Evolutionary conservation across 148 eudicot genomes (phyloP).

Genomic region (Rheum nobile): DNA sequence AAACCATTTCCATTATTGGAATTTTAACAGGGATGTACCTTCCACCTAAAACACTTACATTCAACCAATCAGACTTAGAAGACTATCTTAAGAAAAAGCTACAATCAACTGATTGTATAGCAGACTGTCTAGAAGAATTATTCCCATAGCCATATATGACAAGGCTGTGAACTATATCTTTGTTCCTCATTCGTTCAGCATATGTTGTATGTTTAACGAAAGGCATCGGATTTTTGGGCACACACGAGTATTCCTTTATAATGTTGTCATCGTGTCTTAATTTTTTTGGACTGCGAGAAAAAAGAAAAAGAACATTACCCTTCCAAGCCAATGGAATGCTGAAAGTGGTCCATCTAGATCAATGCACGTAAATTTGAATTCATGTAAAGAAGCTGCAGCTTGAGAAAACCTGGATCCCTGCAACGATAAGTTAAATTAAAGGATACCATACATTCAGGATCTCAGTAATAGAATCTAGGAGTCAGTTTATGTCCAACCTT

Average conservation of each 20-base stretch:
- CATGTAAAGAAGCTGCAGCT: constrained; percentile 88
- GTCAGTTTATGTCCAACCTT: constrained; percentile 37
- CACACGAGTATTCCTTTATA: background rate
- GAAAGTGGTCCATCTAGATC: constrained; percentile 37
- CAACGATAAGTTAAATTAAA: constrained; percentile 4
- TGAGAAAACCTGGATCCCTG: constrained; percentile 89
- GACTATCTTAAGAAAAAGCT: background rate
- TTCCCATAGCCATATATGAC: background rate
- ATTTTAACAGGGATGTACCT: background rate
- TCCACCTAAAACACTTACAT: background rate
- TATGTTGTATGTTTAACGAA: background rate
- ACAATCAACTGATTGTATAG: background rate
- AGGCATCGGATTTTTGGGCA: background rate
- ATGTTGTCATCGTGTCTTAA: background rate
- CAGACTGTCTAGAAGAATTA: background rate
- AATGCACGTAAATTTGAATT: constrained; percentile 53
- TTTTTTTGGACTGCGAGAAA: background rate
- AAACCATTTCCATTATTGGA: background rate
- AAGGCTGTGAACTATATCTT: background rate
- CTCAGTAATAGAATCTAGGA: background rate
- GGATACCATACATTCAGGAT: background rate
- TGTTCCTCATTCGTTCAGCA: background rate
- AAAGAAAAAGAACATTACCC: constrained; percentile 36
- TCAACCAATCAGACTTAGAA: background rate
- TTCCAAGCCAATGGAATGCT: constrained; percentile 74